phyloP scores from a whole-genome alignment of 2,329 filamentous ascomycete genomes.

The Fusarium chaquense region DNA sequence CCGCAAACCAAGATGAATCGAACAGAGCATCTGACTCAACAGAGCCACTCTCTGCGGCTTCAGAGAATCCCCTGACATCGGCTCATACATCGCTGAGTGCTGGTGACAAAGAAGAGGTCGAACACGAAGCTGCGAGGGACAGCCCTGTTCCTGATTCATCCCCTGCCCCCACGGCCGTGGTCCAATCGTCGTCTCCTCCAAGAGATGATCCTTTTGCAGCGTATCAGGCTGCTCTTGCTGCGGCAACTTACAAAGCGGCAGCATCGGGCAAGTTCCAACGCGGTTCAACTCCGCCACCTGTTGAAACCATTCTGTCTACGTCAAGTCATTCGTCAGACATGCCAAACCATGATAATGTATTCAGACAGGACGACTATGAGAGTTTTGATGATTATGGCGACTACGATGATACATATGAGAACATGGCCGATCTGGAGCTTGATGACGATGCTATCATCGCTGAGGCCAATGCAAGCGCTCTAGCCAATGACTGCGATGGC shows the following conservation, averaged over 20 bases:
- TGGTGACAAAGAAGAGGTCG: constrained; percentile 32
- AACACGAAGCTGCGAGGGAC: constrained; percentile 19
- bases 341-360: constrained; percentile 17
- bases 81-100: constrained; percentile 64
- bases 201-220: constrained; percentile 61
- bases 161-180: constrained; percentile 18
- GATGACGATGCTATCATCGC: constrained; percentile 94
- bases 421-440: constrained; percentile 74
- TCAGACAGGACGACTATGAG: constrained; percentile 63
- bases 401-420: constrained; percentile 68
- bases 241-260: constrained; percentile 81
- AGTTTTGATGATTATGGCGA: constrained; percentile 51
- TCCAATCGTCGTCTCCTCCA: constrained; percentile 15
- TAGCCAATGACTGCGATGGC: constrained; percentile 91
- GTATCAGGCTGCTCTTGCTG: constrained; percentile 87
- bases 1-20: constrained; percentile 45
- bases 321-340: constrained; percentile 27
- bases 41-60: constrained; percentile 59
- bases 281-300: constrained; percentile 60
- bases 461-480: constrained; percentile 91
- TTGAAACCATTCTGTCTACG: constrained; percentile 34
- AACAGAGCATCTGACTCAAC: constrained; percentile 62
- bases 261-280: constrained; percentile 81
- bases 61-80: constrained; percentile 61
- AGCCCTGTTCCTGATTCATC: constrained; percentile 18